Percentiles rank a stretch among this genome's conserved stretches.
Evolutionary conservation across 345 rosid species (phyloP).

Genomic region (Syzygium grande): DNA sequence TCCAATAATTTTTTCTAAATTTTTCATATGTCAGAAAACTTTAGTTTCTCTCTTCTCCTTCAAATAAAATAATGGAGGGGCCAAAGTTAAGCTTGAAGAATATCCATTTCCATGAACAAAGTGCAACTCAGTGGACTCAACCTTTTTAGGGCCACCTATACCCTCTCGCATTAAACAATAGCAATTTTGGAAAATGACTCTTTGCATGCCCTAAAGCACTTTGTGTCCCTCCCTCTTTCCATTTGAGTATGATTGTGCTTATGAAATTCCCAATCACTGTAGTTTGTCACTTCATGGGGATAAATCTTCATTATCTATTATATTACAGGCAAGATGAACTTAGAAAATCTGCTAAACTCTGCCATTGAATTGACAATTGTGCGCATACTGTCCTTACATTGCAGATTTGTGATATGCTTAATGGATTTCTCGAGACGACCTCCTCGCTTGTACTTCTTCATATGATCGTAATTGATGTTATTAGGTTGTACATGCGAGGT

Average conservation of each 20-base stretch:
- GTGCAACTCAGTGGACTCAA: background rate
- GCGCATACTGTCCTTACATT: background rate
- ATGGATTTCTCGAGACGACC: background rate
- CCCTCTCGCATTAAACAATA: background rate
- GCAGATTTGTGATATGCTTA: background rate
- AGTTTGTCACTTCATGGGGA: background rate
- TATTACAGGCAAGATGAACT: background rate
- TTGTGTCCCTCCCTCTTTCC: background rate
- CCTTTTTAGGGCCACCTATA: background rate
- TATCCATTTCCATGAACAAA: background rate
- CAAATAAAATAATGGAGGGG: background rate
- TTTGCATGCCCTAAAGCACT: background rate
- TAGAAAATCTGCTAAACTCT: background rate
- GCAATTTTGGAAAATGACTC: background rate
- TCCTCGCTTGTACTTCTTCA: background rate
- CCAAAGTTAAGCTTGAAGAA: background rate
- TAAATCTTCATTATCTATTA: background rate
- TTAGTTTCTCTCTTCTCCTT: background rate
- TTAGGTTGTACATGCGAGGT: background rate
- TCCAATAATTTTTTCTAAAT: background rate
- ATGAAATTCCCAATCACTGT: slow-evolving; percentile 1
- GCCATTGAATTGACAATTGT: background rate
- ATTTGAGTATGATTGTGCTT: background rate
- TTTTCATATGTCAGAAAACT: background rate
- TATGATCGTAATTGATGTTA: background rate